Percentiles rank a stretch among this genome's conserved stretches.
phyloP scores from a whole-genome alignment of 257 asterid genomes.

The Salvia miltiorrhiza region DNA sequence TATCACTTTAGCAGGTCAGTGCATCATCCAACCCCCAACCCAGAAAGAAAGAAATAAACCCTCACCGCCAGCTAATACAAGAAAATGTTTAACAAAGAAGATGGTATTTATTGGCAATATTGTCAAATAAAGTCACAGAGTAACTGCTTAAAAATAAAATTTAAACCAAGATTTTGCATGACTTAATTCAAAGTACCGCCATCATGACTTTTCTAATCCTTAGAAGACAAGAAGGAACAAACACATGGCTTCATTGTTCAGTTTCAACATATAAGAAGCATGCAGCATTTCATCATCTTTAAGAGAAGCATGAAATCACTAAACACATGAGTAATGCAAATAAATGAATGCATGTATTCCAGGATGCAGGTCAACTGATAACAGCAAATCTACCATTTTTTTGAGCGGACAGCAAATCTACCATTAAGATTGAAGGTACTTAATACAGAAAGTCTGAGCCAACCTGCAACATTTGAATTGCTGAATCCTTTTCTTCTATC shows the following conservation, averaged over 20 bases:
- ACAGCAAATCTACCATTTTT: slow-evolving; percentile 14
- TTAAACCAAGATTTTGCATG: slow-evolving; percentile 1
- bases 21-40: neutral
- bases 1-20: neutral
- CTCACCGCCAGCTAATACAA: neutral
- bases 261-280: slow-evolving; percentile 7
- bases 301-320: slow-evolving; percentile 15
- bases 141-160: neutral
- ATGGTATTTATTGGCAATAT: neutral
- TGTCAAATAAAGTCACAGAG: neutral
- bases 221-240: slow-evolving; percentile 8
- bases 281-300: slow-evolving; percentile 5
- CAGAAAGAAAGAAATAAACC: too few species aligned
- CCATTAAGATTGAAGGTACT: slow-evolving; percentile 12
- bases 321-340: slow-evolving; percentile 8
- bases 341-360: slow-evolving; percentile 2
- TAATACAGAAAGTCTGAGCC: slow-evolving; percentile 5
- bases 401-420: slow-evolving; percentile 17
- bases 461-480: slow-evolving; percentile 87
- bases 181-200: neutral
- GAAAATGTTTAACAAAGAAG: neutral
- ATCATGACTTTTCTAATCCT: slow-evolving; percentile 5
- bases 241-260: neutral
- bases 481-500: slow-evolving; percentile 70
- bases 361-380: slow-evolving; percentile 4